Evolutionary conservation across 140 eudicot genomes (phyloP), one percentile per base, ranked within the genome.

Genomic region (Stevia rebaudiana): DNA sequence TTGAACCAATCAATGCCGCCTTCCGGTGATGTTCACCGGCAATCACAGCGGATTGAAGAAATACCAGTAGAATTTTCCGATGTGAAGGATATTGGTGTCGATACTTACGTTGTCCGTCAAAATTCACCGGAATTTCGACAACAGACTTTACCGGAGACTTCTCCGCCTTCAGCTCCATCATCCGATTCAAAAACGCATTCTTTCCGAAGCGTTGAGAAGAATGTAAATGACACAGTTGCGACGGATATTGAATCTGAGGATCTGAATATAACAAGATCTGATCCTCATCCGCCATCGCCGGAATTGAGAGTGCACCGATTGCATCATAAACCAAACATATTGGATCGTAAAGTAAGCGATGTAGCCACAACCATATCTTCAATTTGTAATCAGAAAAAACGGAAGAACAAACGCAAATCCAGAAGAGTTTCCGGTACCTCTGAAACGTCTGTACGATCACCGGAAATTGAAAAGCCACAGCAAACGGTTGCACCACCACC

Each of bases 301-400:
- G 65, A 19, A 54, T 67, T 13, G 17, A 18, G 30, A 8, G 7
- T 51, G 12, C 65, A 51, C 18, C 44, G 63, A 37, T 35, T 68
- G 8, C 48, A 43, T 57, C 57, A 51, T 11, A 65, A 61, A 19
- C 65, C 61, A 47, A 71, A 35, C 6, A 76, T 31, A 36, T 58
- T 77, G 23, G 74, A 75, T n/a, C 60, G 79, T 74, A 84, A 74
- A 83, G 83, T 74, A 68, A 90, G 80, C 11, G 84, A 81, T 28
- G 71, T 87, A 40, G 94, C 95, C 3, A 82, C 82, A 0, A 86
- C 86, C 0, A 74, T 90, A 25, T 82, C 88, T 55, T 82, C 94
- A 4, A 8, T 90, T 50, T 83, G 84, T 76, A 84, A 62, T 28
- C 79, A 77, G 23, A 70, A 73, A 25, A 86, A 82, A 56, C 61